phyloP scores from a whole-genome alignment of 2,329 filamentous ascomycete genomes.

The Colletotrichum sp. region DNA sequence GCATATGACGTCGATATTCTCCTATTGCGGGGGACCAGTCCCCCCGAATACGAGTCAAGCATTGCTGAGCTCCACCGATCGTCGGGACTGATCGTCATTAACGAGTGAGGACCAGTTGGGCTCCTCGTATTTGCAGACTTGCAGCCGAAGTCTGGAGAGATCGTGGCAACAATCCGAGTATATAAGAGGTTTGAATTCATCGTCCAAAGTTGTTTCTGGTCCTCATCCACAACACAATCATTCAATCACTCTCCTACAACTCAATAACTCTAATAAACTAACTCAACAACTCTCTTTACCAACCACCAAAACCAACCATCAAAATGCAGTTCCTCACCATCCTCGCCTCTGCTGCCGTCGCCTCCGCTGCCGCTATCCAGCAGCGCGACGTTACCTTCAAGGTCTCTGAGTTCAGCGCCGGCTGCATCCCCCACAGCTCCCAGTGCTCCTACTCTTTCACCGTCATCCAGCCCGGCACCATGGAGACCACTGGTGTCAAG shows the following conservation, averaged over 20 bases:
- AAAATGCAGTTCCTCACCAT: slow-evolving; percentile 31
- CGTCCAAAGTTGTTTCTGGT: background rate
- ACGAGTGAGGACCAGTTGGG: background rate
- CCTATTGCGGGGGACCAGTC: background rate
- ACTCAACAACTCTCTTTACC: background rate
- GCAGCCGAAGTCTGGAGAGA: background rate
- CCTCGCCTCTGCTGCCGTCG: slow-evolving; percentile 25
- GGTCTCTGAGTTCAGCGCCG: slow-evolving; percentile 30
- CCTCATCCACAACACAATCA: background rate
- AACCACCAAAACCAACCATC: slow-evolving; percentile 3
- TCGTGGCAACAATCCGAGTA: background rate
- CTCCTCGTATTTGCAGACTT: slow-evolving; percentile 1
- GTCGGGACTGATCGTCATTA: slow-evolving; percentile 7
- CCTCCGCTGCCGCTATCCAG: slow-evolving; percentile 26
- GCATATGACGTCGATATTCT: slow-evolving; percentile 1
- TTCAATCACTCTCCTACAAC: background rate
- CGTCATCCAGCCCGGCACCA: slow-evolving; percentile 24
- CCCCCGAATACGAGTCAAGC: slow-evolving; percentile 7
- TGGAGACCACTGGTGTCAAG: slow-evolving; percentile 28
- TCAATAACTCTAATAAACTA: background rate
- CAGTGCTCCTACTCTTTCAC: slow-evolving; percentile 25
- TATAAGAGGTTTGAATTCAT: background rate
- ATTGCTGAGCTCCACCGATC: background rate
- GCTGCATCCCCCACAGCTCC: slow-evolving; percentile 31
- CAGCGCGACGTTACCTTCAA: slow-evolving; percentile 26